These are phyloP conservation scores for Penicillium nucicola DNA, from an alignment of 495 filamentous ascomycete genomes.

Conservation along the genomic window DNA sequence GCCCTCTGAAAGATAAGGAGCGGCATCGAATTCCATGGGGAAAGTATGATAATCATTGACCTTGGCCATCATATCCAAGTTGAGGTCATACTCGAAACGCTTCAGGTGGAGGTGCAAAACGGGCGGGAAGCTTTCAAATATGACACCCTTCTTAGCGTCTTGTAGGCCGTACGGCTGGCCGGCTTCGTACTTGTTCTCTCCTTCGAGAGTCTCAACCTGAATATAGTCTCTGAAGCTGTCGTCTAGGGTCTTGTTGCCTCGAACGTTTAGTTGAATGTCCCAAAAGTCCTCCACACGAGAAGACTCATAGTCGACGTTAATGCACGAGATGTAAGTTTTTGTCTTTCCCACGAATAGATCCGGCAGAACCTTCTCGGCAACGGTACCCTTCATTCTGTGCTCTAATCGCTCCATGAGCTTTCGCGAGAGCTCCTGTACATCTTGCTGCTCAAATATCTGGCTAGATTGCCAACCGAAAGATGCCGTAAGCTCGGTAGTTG, in stretches of 20 bases:
- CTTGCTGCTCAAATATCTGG: constrained; percentile 98
- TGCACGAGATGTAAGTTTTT: constrained; percentile 98
- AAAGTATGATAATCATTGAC: constrained; percentile 98
- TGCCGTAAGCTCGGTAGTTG: constrained; percentile 86
- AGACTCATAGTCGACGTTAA: constrained; percentile 96
- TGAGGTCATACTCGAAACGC: constrained; percentile 95
- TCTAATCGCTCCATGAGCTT: constrained; percentile 97
- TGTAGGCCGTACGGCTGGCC: constrained; percentile 85
- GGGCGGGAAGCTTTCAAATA: constrained; percentile 93
- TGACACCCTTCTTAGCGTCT: constrained; percentile 95
- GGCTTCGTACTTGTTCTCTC: constrained; percentile 97
- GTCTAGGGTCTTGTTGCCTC: constrained; percentile 85
- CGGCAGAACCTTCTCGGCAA: constrained; percentile 85
- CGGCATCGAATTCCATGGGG: constrained; percentile 86
- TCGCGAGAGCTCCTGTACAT: constrained; percentile 93
- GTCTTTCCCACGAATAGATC: constrained; percentile 93
- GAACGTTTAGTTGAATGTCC: constrained; percentile 97
- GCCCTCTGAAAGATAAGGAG: constrained; percentile 80
- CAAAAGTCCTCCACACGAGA: constrained; percentile 95
- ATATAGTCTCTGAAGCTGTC: constrained; percentile 97
- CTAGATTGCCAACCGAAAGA: constrained; percentile 98
- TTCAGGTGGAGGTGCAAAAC: constrained; percentile 96
- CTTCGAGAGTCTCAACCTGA: constrained; percentile 92
- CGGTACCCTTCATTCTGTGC: constrained; percentile 95
- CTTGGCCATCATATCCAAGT: constrained; percentile 97